Base-by-base conservation (phyloP, 2,329 filamentous ascomycete genomes). In the Botryotinia narcissicola region DNA sequence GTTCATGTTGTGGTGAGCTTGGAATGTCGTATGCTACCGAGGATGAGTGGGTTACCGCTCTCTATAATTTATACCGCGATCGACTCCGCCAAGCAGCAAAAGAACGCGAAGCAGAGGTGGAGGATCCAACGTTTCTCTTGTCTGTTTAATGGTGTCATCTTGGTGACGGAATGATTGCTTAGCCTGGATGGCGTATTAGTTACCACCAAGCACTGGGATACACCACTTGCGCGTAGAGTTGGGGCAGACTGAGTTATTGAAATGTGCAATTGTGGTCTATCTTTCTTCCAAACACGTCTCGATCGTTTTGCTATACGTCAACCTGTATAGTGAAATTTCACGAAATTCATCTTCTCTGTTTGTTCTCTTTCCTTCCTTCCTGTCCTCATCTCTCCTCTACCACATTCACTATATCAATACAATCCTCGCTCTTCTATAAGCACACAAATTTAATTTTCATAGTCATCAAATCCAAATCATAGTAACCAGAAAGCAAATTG, bases 141-240 rank as follows among this genome's bases (percentile, higher is more conserved):
- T 40, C 25, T 29, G 9, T 68, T 14, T 40, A 16, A 40, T 0
- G 18, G 9, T 40, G 0, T 16, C 4, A 4, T 22, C 25, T n/a
- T 18, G 1, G 9, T 18, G 0, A 2, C 1, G 2, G 6, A 7
- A n/a, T 22, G 10, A 6, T 0, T n/a, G 1, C 9, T 40, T 4
- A 2, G 20, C 25, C 0, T 35, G 10, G 2, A 16, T 4, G 3
- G 12, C 2, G 37, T 62, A 4, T 1, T 2, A 9, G n/a, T 54
- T 29, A 5, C 12, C 35, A 35, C 1, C 10, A 42, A n/a, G 12
- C 12, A n/a, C 60, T 18, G 8, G 0, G 25, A 62, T 18, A n/a
- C 12, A 37, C 32, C 0, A 32, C 4, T 59, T 59, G n/a, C 0
- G 29, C 14, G 8, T 57, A 16, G 29, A 51, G 10, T 51, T 51